Percentiles rank a stretch among this genome's conserved stretches.
phyloP scores from a whole-genome alignment of 2,329 filamentous ascomycete genomes.

The Lasiodiplodia hormozganensis region DNA sequence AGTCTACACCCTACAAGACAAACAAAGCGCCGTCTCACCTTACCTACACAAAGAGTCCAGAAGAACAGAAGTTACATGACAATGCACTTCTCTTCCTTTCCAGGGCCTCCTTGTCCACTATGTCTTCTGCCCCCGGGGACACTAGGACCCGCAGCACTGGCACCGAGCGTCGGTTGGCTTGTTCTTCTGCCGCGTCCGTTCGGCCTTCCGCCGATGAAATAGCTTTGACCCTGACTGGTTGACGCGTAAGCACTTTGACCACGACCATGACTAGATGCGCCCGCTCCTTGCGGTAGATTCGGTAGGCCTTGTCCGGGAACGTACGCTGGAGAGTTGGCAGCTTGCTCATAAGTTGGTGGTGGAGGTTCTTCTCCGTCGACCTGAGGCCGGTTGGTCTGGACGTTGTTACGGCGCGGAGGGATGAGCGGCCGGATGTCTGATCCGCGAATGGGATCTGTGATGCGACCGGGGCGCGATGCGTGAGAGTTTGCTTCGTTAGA shows the following conservation, averaged over 20 bases:
- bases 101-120: conserved; percentile 4
- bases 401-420: conserved; percentile 51
- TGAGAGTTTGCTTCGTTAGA: conserved; percentile 45
- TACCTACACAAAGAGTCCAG: background rate
- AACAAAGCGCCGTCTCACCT: background rate
- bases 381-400: conserved; percentile 35
- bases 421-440: conserved; percentile 51
- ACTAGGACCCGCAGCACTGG: conserved; percentile 1
- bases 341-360: conserved; percentile 71
- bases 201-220: conserved; percentile 27
- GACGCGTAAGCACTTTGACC: conserved; percentile 29
- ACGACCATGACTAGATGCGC: conserved; percentile 33
- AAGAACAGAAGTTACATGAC: conserved; percentile 30
- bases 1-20: background rate
- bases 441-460: conserved; percentile 39
- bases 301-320: conserved; percentile 33
- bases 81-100: conserved; percentile 32
- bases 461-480: conserved; percentile 35
- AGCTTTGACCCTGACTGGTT: conserved; percentile 21
- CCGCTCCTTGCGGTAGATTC: conserved; percentile 43
- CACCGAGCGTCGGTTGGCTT: background rate
- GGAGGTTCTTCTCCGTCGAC: conserved; percentile 59
- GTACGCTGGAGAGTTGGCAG: conserved; percentile 49
- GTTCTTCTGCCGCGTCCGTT: conserved; percentile 3
- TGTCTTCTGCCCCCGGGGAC: background rate